Evolutionary conservation across 352 stramenopile genomes (phyloP).

Genomic region (Pythium graminicola): DNA sequence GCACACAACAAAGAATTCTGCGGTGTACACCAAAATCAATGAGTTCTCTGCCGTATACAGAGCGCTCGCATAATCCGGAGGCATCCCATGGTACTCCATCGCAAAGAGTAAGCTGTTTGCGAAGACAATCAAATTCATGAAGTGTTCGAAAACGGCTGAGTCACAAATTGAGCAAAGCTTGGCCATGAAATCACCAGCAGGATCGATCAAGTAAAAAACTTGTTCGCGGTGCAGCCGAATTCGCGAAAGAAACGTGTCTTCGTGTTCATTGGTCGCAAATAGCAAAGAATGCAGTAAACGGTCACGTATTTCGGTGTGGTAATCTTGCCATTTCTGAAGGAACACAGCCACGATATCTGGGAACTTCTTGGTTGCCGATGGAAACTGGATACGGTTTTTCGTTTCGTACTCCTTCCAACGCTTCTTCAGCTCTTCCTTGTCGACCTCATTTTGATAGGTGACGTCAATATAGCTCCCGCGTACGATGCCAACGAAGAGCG

Average conservation of each 20-base stretch:
- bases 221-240: conserved; percentile 53
- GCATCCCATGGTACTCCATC: conserved; percentile 75
- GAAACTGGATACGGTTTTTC: conserved; percentile 49
- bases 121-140: conserved; percentile 74
- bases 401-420: conserved; percentile 35
- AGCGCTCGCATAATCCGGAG: conserved; percentile 38
- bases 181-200: conserved; percentile 43
- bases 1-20: conserved; percentile 61
- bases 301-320: conserved; percentile 25
- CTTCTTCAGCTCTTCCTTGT: conserved; percentile 27
- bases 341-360: conserved; percentile 51
- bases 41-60: conserved; percentile 60
- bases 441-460: conserved; percentile 34
- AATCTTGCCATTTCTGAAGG: conserved; percentile 32
- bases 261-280: conserved; percentile 39
- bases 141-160: conserved; percentile 58
- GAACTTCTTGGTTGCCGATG: conserved; percentile 45
- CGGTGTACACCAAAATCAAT: conserved; percentile 63
- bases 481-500: conserved; percentile 79
- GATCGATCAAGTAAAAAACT: conserved; percentile 57
- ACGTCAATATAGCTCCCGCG: conserved; percentile 70
- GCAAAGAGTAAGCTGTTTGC: conserved; percentile 68
- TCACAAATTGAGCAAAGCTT: conserved; percentile 43
- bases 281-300: conserved; percentile 41
- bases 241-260: conserved; percentile 52